Conservation (phyloP, 306 rosid genomes). For the Ormosia semicastrata region DNA sequence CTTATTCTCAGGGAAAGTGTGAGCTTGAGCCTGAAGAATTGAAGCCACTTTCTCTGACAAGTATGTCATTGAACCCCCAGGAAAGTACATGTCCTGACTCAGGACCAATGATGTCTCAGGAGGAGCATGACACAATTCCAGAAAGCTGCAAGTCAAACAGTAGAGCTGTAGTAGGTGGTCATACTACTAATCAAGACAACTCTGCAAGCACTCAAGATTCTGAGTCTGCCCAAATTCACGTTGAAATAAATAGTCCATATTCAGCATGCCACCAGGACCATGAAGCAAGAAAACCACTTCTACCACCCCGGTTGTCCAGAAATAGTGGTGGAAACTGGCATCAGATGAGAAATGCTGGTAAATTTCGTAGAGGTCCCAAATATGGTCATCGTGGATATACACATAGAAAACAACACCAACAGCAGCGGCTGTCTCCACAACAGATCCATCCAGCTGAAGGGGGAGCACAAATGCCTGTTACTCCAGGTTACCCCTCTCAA, state of each 20-base stretch:
- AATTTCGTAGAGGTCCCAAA: constrained; percentile 46
- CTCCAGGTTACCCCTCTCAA: constrained; percentile 45
- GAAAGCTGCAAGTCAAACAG: constrained; percentile 41
- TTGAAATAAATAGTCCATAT: constrained; percentile 41
- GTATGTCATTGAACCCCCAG: constrained; percentile 36
- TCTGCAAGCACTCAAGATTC: constrained; percentile 42
- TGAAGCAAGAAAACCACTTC: constrained; percentile 30
- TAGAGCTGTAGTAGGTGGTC: constrained; percentile 32
- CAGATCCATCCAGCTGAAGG: constrained; percentile 40
- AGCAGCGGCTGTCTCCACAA: constrained; percentile 41
- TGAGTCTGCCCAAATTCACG: constrained; percentile 41
- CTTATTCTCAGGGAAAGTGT: constrained; percentile 28
- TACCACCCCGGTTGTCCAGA: constrained; percentile 37
- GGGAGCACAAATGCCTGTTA: constrained; percentile 38
- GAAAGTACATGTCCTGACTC: constrained; percentile 37
- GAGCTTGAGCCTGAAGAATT: constrained; percentile 45
- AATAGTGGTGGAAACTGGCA: constrained; percentile 47
- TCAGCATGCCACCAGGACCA: constrained; percentile 40
- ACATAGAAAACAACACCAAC: constrained; percentile 48
- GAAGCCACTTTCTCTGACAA: constrained; percentile 43
- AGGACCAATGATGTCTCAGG: constrained; percentile 22
- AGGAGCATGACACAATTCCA: constrained; percentile 33
- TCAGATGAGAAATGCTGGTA: constrained; percentile 42
- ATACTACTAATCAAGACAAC: constrained; percentile 36
- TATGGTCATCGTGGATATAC: constrained; percentile 41